Conservation (phyloP, 1,284 basidiomycete genomes). For the Cystobasidium sp. region DNA sequence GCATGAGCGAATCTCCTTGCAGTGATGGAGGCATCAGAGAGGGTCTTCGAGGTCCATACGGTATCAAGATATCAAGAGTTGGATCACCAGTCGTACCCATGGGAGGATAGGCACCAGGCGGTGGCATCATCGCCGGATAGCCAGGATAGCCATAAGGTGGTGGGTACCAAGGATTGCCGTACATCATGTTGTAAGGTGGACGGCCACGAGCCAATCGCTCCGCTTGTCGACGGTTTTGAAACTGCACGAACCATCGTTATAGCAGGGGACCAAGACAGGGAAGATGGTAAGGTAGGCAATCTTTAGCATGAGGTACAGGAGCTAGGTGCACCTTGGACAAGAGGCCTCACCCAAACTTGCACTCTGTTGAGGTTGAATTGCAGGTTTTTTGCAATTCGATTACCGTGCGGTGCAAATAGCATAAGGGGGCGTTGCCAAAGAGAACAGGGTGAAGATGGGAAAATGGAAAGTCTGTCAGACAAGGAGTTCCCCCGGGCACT, state of each 20-base stretch:
- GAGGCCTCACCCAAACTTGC: constrained; percentile 38
- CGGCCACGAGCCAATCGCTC: constrained; percentile 28
- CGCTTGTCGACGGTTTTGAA: constrained; percentile 41
- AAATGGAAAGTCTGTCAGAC: not conserved
- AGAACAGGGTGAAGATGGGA: not conserved
- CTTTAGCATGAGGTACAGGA: too few species aligned
- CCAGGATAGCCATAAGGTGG: not conserved
- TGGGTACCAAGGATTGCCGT: constrained; percentile 12
- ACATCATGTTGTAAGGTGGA: constrained; percentile 26
- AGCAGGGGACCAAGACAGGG: too few species aligned
- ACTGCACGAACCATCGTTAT: not conserved
- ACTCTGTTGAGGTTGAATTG: constrained; percentile 22
- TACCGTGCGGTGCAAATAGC: not conserved
- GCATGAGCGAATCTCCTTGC: constrained; percentile 1
- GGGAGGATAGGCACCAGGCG: not conserved
- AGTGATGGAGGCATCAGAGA: constrained; percentile 1
- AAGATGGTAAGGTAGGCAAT: too few species aligned
- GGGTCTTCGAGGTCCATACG: constrained; percentile 15
- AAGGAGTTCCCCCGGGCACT: not conserved
- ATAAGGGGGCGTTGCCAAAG: not conserved
- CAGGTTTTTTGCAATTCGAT: not conserved
- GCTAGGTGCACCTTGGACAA: not conserved
- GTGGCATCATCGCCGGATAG: not conserved
- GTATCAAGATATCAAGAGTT: constrained; percentile 14
- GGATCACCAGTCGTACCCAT: constrained; percentile 4